phyloP scores from a whole-genome alignment of 2,329 filamentous ascomycete species.

The Fusarium setosum region DNA sequence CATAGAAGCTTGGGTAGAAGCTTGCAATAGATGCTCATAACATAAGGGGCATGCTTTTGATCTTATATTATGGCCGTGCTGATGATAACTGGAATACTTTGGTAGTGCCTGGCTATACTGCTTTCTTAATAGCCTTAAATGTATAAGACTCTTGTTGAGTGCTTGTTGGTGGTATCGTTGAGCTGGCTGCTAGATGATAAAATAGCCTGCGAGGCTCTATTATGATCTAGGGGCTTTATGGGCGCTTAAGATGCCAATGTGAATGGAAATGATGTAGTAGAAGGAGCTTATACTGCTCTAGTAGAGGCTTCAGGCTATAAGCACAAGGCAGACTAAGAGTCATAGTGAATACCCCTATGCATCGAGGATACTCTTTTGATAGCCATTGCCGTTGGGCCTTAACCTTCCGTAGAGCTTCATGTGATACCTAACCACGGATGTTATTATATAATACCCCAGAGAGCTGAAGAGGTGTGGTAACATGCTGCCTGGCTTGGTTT shows the following conservation, averaged over 20 bases:
- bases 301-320: background rate
- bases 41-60: slow-evolving; percentile 23
- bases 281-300: slow-evolving; percentile 13
- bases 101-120: background rate
- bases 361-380: slow-evolving; percentile 7
- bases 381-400: background rate
- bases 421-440: background rate
- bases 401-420: slow-evolving; percentile 3
- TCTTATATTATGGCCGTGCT: background rate
- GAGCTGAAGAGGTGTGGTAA: background rate
- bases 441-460: background rate
- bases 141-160: background rate
- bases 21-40: slow-evolving; percentile 8
- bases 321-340: slow-evolving; percentile 1
- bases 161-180: background rate
- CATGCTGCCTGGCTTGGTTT: background rate
- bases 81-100: background rate
- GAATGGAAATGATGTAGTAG: slow-evolving; percentile 22
- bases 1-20: background rate
- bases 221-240: background rate
- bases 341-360: slow-evolving; percentile 21
- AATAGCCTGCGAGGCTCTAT: background rate
- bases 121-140: background rate
- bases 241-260: slow-evolving; percentile 25
- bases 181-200: background rate